Percentiles rank a stretch among this genome's conserved stretches.
Evolutionary conservation across 2,329 filamentous ascomycete species (phyloP).

Genomic region (Sphaerulina musiva): DNA sequence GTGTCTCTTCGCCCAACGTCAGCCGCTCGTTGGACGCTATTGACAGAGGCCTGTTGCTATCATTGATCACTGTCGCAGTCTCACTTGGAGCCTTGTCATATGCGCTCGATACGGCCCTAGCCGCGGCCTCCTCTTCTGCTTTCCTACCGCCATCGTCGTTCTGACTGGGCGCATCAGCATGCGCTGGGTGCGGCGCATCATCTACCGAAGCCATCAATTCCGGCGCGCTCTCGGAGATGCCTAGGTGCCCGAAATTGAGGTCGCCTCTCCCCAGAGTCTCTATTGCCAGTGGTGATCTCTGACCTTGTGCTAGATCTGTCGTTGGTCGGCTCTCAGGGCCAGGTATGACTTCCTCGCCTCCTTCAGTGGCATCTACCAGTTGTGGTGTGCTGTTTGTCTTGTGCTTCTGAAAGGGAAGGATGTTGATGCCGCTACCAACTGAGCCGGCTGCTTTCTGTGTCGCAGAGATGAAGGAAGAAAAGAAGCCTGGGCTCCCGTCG

Average conservation of each 20-base stretch:
- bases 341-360: conserved; percentile 40
- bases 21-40: conserved; percentile 35
- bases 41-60: conserved; percentile 35
- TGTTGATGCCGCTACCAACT: conserved; percentile 64
- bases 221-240: conserved; percentile 56
- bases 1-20: conserved; percentile 53
- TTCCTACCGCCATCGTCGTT: conserved; percentile 51
- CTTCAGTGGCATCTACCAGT: conserved; percentile 14
- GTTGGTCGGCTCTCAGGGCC: conserved; percentile 22
- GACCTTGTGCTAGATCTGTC: conserved; percentile 45
- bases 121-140: conserved; percentile 53
- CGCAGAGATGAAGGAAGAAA: conserved; percentile 85
- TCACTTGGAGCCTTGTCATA: conserved; percentile 43
- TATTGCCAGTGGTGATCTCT: conserved; percentile 63
- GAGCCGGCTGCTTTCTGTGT: conserved; percentile 85
- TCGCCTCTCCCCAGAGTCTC: conserved; percentile 86
- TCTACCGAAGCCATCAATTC: conserved; percentile 51
- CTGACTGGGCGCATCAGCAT: conserved; percentile 11
- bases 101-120: conserved; percentile 55
- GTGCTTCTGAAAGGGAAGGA: conserved; percentile 46
- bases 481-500: conserved; percentile 59
- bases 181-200: conserved; percentile 2
- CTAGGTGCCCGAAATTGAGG: conserved; percentile 80
- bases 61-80: conserved; percentile 30
- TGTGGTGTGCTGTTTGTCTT: conserved; percentile 30